Percentiles rank a stretch among this genome's conserved stretches.
Evolutionary conservation across 2,329 filamentous ascomycete species (phyloP).

Genomic region (Alternaria alternata): DNA sequence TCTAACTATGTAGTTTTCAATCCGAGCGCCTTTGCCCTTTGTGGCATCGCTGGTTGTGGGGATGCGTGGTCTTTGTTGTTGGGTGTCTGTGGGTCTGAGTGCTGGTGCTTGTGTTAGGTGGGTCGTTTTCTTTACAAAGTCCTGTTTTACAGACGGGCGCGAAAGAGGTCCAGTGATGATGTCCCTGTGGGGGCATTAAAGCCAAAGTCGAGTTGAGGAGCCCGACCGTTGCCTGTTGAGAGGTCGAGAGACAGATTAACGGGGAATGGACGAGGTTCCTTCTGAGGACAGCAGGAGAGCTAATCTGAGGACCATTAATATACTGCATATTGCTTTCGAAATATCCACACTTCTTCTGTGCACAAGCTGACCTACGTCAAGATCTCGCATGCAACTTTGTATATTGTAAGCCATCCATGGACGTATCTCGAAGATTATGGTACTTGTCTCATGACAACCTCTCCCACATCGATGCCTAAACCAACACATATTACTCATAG

Average conservation of each 20-base stretch:
- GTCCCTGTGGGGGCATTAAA: slow-evolving; percentile 43
- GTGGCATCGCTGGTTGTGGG: slow-evolving; percentile 26
- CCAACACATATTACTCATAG: slow-evolving; percentile 41
- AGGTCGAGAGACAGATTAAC: slow-evolving; percentile 20
- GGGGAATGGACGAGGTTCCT: slow-evolving; percentile 32
- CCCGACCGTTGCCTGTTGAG: slow-evolving; percentile 27
- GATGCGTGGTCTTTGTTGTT: slow-evolving; percentile 41
- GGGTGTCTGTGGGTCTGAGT: slow-evolving; percentile 16
- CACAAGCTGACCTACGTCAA: slow-evolving; percentile 1
- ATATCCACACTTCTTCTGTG: neutral
- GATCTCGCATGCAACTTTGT: neutral
- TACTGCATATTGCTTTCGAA: slow-evolving; percentile 2
- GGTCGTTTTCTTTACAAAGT: slow-evolving; percentile 16
- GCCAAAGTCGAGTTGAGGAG: slow-evolving; percentile 46
- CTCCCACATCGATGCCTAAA: neutral
- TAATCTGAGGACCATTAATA: slow-evolving; percentile 45
- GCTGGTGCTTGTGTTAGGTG: slow-evolving; percentile 21
- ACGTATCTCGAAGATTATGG: neutral
- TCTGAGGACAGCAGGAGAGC: slow-evolving; percentile 47
- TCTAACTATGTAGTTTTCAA: slow-evolving; percentile 46
- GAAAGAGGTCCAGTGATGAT: slow-evolving; percentile 45
- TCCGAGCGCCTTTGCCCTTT: slow-evolving; percentile 40
- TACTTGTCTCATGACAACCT: neutral
- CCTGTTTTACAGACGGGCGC: slow-evolving; percentile 21
- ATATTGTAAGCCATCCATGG: neutral